phyloP scores from a whole-genome alignment of 371 early-diverging fungal genomes.

The Mucor velutinosus region DNA sequence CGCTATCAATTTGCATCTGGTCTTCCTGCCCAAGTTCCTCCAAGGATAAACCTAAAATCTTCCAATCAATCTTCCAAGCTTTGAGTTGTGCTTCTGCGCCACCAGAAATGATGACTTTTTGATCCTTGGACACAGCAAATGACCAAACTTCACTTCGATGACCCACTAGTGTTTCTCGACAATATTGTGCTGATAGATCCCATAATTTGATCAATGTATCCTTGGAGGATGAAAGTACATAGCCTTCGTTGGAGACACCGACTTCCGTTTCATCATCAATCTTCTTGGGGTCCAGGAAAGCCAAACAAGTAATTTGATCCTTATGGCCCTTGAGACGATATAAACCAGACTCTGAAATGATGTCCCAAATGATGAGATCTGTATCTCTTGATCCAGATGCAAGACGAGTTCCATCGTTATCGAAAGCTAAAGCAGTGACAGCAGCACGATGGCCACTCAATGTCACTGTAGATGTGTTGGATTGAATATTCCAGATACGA shows the following conservation, averaged over 20 bases:
- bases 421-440: constrained; percentile 84
- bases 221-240: constrained; percentile 86
- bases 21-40: constrained; percentile 45
- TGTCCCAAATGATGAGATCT: constrained; percentile 94
- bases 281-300: constrained; percentile 46
- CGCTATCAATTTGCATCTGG: constrained; percentile 28
- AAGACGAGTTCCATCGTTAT: constrained; percentile 75
- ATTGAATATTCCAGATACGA: constrained; percentile 69
- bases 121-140: constrained; percentile 65
- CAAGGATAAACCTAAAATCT: constrained; percentile 45
- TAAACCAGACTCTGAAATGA: constrained; percentile 87
- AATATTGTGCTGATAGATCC: constrained; percentile 92
- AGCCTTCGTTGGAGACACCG: constrained; percentile 53
- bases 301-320: constrained; percentile 83
- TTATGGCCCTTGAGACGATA: constrained; percentile 92
- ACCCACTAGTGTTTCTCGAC: constrained; percentile 91
- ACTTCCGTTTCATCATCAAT: constrained; percentile 30
- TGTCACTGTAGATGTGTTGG: constrained; percentile 59
- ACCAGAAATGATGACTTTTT: constrained; percentile 78
- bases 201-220: constrained; percentile 95
- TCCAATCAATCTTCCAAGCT: constrained; percentile 84
- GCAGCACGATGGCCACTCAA: constrained; percentile 92
- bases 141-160: constrained; percentile 95
- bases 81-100: constrained; percentile 83
- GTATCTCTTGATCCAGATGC: constrained; percentile 93